Base-by-base conservation (phyloP, 2,329 filamentous ascomycete species). In the Monosporascus ibericus region DNA sequence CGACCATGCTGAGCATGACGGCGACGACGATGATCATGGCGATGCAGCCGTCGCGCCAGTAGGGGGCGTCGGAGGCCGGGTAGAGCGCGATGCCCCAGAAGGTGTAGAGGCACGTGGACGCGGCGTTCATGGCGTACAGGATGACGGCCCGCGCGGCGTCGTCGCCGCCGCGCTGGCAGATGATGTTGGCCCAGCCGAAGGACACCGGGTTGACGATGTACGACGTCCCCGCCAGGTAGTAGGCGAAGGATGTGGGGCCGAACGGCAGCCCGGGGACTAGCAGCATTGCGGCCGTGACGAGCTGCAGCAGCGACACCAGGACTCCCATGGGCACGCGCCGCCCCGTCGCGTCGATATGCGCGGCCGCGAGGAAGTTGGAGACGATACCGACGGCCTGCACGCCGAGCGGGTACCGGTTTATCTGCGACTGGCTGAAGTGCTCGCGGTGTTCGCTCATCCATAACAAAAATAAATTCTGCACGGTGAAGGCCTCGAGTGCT, bases 81-180 rank as follows among this genome's bases (percentile, higher is more conserved):
- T 75, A 75, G 7, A 76, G 56, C 0, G 65, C 59, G 5, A 76
- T 72, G 0, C 72, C 73, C 73, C 73, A 76, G 48, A 74, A 75
- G 0, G 74, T 75, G 54, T 72, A 75, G 25, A 76, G 53, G 1
- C 70, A 60, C 42, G 67, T 68, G 15, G 68, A 67, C 2, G 67
- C 65, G 24, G 70, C 74, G 44, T 65, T 65, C 38, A 61, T 50
- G 1, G 55, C 51, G 7, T 58, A 59, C 5, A 64, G 56, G 1
- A 64, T 51, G 11, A 65, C 58, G 5, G 63, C 60, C 7, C 63
- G 53, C 49, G 64, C 63, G 46, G 65, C 63, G 1, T 58, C 61
- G 34, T 65, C 63, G 6, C 69, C 69, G 4, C 56, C 56, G 22
- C 49, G 47, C 0, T 59, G 55, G 51, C 62, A 64, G 7, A 65